Evolutionary conservation across 192 early-diverging fungal species (phyloP), one percentile per base, ranked within the genome.

Genomic region (Rhizoclosmatium sp.): DNA sequence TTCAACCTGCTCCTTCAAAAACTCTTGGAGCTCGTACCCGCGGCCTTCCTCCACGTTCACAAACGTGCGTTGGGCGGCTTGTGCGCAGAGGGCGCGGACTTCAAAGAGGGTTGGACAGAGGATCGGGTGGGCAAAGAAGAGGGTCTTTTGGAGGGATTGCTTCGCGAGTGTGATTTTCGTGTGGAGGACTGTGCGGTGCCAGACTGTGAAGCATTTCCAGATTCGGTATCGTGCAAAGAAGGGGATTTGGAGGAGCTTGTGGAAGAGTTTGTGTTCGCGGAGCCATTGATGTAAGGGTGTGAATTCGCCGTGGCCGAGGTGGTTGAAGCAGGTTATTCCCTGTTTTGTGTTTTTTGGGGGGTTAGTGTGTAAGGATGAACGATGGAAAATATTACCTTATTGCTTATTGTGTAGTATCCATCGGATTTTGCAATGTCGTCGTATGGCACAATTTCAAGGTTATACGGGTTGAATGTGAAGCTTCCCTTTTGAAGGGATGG

Each of bases 181-280:
- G 51, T 83, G 85, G 3, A 87, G 77, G 2, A 91, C 83, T 16
- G 84, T 83, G 16, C 68, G 47, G 44, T 83, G 83, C 89, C 89
- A 91, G 3, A 83, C 72, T 12, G 81, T 84, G 79, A 91, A 91
- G 72, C 84, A 86, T 80, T 91, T 91, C 88, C 89, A 89, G 19
- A 83, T n/a, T 31, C 89, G 80, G 80, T 91, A 91, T 10, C 82
- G 80, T 2, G 69, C 67, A 71, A 91, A 91, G 66, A 91, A 91
- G 3, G 86, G 85, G 23, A 91, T 89, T 47, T 83, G 78, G 10
- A 89, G 68, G 16, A 91, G 75, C 10, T 61, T 78, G 54, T 91
- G 84, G 72, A 88, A 91, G 2, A 89, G 81, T 40, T 80, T 31
- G 70, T 88, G 83, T 79, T 91, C 89, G 40, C 88, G 80, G 14